Evolutionary conservation across 2,329 filamentous ascomycete species (phyloP), one percentile per base, ranked within the genome.

Genomic region (Camptophora hylomeconis): DNA sequence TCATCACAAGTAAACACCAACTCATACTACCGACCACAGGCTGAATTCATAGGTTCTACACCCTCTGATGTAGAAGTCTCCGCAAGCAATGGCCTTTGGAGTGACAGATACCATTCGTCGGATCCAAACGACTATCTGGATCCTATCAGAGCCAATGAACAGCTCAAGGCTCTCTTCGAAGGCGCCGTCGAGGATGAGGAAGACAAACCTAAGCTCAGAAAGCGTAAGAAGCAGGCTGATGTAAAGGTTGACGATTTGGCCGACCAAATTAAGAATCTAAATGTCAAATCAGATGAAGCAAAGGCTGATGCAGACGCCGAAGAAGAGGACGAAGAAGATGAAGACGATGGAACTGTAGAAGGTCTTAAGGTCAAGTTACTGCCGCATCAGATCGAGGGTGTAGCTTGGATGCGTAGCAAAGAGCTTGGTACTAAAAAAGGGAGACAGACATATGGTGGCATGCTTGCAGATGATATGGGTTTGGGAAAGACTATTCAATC

Each of bases 401-500:
- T 95, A 1, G 72, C 77, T 32, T 98, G 89, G 87, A 93, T 98
- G 83, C 77, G 71, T 32, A 80, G 86, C 35, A 83, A 92, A 46
- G 89, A 98, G 56, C 75, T 83, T 7, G 86, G 87, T 2, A 74
- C 75, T 11, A 74, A 80, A 36, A 81, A 80, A 35, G 71, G 69
- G 3, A 64, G 72, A 1, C 69, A 92, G 7, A 84, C 87, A 17
- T 89, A 92, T 45, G 89, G 89, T 19, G 89, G 89, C 11, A 92
- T 98, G 39, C 67, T 98, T 19, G 89, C 89, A 11, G 89, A 98
- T 47, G 89, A 98, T 50, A 61, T 95, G 87, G 87, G 87, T 41
- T 63, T 95, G 9, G 89, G 89, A 34, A 98, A 98, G 63, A 98
- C 89, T 1, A 69, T 98, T 9, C 89, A 98, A 56, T 83, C 86